A percentile compares a stretch with the other conserved stretches of the same genome.
Evolutionary conservation across 352 stramenopile genomes (phyloP).

Genomic region (Blastocystis sp.): DNA sequence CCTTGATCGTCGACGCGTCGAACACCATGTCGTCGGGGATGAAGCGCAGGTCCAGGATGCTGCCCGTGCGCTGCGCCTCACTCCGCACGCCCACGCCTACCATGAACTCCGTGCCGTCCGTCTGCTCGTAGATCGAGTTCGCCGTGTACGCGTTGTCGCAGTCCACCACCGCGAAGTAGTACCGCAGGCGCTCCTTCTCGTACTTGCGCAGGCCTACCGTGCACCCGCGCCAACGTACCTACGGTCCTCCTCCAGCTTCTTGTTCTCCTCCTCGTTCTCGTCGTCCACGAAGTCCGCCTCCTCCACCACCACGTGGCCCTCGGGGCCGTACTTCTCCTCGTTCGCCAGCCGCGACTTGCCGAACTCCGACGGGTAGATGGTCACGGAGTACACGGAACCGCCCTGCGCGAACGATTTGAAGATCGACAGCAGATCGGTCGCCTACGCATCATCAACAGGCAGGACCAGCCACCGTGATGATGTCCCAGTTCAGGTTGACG

Average conservation of each 20-base stretch:
- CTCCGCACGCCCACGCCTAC: not conserved
- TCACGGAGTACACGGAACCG: conserved; percentile 50
- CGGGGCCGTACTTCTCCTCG: conserved; percentile 67
- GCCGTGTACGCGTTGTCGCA: conserved; percentile 64
- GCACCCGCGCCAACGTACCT: not conserved
- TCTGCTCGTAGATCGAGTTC: conserved; percentile 45
- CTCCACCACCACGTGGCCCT: conserved; percentile 40
- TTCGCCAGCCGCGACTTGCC: conserved; percentile 47
- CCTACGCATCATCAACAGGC: conserved; percentile 2
- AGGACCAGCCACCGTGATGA: conserved; percentile 4
- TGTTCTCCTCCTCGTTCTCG: conserved; percentile 34
- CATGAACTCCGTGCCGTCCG: conserved; percentile 61
- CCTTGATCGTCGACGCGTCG: conserved; percentile 1
- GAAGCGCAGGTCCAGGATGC: conserved; percentile 57
- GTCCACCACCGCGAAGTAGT: conserved; percentile 67
- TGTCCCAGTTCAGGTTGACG: conserved; percentile 68
- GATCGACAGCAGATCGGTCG: conserved; percentile 42
- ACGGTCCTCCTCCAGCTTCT: conserved; percentile 55
- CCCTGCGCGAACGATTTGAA: conserved; percentile 57
- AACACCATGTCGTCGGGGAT: conserved; percentile 68
- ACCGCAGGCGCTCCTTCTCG: conserved; percentile 34
- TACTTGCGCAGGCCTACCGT: conserved; percentile 43
- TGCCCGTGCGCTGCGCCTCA: conserved; percentile 50
- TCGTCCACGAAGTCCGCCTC: not conserved
- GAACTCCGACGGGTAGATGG: conserved; percentile 63